Conservation (phyloP, 768 basidiomycete species). For the Suillus bovinus region DNA sequence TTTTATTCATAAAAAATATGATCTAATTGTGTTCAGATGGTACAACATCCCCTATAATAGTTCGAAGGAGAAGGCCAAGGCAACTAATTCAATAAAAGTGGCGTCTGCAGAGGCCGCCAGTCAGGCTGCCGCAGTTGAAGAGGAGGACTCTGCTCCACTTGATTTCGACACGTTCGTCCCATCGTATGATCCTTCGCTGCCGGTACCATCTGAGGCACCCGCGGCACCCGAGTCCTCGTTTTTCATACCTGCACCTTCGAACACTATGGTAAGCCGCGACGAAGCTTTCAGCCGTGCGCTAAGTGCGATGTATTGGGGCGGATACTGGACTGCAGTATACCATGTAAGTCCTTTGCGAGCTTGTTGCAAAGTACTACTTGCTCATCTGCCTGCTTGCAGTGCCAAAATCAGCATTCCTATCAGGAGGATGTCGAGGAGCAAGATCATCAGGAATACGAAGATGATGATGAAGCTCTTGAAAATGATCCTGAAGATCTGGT, state of each 20-base stretch:
- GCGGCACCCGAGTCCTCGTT: conserved; percentile 19
- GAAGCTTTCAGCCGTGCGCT: conserved; percentile 77
- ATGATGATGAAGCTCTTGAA: conserved; percentile 28
- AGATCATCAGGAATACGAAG: conserved; percentile 28
- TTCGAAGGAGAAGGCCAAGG: conserved; percentile 20
- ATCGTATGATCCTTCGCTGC: conserved; percentile 63
- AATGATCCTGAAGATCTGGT: conserved; percentile 27
- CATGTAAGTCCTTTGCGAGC: conserved; percentile 49
- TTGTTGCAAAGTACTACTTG: neutral
- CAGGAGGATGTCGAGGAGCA: conserved; percentile 23
- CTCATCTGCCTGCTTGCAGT: conserved; percentile 24
- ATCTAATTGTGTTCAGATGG: conserved; percentile 52
- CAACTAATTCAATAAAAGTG: conserved; percentile 16
- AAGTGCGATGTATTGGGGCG: conserved; percentile 83
- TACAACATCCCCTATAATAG: conserved; percentile 58
- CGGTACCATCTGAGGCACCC: conserved; percentile 28
- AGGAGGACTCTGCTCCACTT: conserved; percentile 58
- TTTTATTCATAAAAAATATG: neutral
- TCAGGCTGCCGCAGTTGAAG: conserved; percentile 18
- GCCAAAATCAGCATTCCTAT: conserved; percentile 29
- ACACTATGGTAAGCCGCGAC: conserved; percentile 55
- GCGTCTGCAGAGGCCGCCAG: conserved; percentile 6
- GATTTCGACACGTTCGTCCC: conserved; percentile 75
- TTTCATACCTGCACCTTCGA: conserved; percentile 34
- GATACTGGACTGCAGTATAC: conserved; percentile 87